Conservation (phyloP, 768 basidiomycete species). For the Termitomyces sp. region DNA sequence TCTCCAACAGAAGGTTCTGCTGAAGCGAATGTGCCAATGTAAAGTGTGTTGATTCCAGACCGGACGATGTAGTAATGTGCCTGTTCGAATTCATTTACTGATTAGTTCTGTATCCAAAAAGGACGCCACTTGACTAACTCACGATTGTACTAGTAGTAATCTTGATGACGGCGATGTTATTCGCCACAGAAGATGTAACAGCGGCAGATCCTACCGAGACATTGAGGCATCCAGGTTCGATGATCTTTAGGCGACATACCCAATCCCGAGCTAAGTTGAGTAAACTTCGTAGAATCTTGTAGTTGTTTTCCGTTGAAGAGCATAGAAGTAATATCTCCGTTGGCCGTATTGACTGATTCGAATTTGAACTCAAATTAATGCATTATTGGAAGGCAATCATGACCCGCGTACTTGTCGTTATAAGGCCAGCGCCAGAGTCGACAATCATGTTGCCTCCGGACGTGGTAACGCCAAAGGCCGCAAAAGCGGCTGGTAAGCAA, state of each 20-base stretch:
- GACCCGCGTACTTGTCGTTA: conserved; percentile 37
- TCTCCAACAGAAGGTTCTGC: conserved; percentile 48
- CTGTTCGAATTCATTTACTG: conserved; percentile 20
- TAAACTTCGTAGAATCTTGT: conserved; percentile 43
- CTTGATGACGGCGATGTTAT: conserved; percentile 40
- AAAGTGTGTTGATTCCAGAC: conserved; percentile 42
- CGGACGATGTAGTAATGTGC: conserved; percentile 47
- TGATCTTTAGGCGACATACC: conserved; percentile 23
- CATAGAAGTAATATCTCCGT: conserved; percentile 47
- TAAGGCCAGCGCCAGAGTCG: conserved; percentile 44
- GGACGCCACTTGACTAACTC: conserved; percentile 11
- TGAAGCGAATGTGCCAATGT: conserved; percentile 45
- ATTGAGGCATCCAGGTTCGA: background rate
- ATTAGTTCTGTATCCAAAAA: background rate
- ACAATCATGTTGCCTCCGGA: conserved; percentile 39
- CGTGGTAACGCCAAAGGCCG: conserved; percentile 45
- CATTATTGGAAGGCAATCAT: background rate
- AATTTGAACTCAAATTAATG: background rate
- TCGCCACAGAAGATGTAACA: conserved; percentile 38
- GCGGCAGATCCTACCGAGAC: conserved; percentile 34
- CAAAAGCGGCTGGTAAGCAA: conserved; percentile 34
- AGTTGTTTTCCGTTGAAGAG: conserved; percentile 45
- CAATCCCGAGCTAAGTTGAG: conserved; percentile 47
- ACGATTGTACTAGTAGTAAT: conserved; percentile 45
- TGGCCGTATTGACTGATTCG: conserved; percentile 35